Base-by-base conservation (phyloP, 139 green algal genomes). In the Tetraselmis chui region DNA sequence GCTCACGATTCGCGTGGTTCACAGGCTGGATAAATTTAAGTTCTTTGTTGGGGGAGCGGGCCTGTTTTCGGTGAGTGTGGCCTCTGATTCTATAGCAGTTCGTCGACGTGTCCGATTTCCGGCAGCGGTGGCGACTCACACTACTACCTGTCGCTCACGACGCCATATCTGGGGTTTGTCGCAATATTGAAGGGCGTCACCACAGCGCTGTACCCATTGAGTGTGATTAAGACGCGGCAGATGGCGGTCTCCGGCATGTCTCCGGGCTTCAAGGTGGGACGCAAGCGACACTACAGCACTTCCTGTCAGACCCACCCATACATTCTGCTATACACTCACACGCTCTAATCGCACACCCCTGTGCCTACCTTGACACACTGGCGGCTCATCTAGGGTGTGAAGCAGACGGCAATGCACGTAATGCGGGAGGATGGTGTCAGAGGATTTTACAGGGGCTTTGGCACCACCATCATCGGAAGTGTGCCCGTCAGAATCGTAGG, bases 161-260 rank as follows among this genome's bases (percentile, higher is more conserved):
- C 11, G 11, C 45, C 5, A 5, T 67, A 18, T 80, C 76, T 79
- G 23, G 23, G n/a, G 1, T 31, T 31, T 76, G 28, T 28, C 28
- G 22, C 18, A 30, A 1, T 31, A 2, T 67, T 78, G 80, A 84
- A 95, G 92, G 90, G 89, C 24, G 87, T 98, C 1, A 97, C 94
- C 0, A 86, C 87, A 18, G 67, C 77, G 11, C 88, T 99, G 2
- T 99, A 93, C 84, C 96, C 96, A 0, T 82, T 99, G 0, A 90
- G 90, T 0, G 96, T 99, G 0, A 91, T 99, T 28, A 99, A 99
- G 81, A 99, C 96, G 0, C 87, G 92, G 23, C 92, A 95, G 85
- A 96, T 97, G 91, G 92, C 91, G 32, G 32, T 91, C 76, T 76
- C 92, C 80, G 87, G 85, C 58, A 82, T 87, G 1, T 78, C 85